Evolutionary conservation across 805 yeast species (phyloP).

Genomic region (Cyberlindnera petersonii): DNA sequence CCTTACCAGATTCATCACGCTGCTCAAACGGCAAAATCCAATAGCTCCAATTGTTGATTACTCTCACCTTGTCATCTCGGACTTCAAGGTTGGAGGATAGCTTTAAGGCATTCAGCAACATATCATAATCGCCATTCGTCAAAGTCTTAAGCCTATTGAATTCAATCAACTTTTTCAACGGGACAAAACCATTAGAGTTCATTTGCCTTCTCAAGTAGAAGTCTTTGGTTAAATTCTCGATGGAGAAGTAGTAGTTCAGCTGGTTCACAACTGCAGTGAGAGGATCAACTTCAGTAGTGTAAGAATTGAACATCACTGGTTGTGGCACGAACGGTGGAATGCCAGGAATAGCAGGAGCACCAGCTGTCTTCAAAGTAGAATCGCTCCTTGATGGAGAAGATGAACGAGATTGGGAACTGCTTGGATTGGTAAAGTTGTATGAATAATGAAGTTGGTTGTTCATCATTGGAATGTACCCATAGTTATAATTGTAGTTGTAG

Average conservation of each 20-base stretch:
- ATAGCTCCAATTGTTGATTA: constrained; percentile 49
- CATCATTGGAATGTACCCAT: constrained; percentile 10
- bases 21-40: constrained; percentile 63
- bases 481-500: constrained; percentile 13
- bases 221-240: constrained; percentile 84
- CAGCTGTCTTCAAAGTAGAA: constrained; percentile 4
- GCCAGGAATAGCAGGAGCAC: constrained; percentile 3
- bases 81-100: constrained; percentile 29
- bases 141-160: constrained; percentile 72
- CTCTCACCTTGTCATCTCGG: constrained; percentile 48
- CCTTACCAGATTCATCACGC: constrained; percentile 44
- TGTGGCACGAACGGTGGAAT: constrained; percentile 13
- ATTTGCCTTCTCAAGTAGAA: constrained; percentile 74
- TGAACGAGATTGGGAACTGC: constrained; percentile 19
- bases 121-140: constrained; percentile 48
- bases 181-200: constrained; percentile 72
- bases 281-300: constrained; percentile 17
- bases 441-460: constrained; percentile 16
- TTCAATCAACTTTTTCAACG: constrained; percentile 54
- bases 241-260: constrained; percentile 84
- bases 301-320: constrained; percentile 12
- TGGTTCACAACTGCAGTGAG: constrained; percentile 43
- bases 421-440: constrained; percentile 2
- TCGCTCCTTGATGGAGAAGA: constrained; percentile 20
- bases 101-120: constrained; percentile 24